Evolutionary conservation across 1,284 basidiomycete species (phyloP).

Genomic region (Tilletia horrida): DNA sequence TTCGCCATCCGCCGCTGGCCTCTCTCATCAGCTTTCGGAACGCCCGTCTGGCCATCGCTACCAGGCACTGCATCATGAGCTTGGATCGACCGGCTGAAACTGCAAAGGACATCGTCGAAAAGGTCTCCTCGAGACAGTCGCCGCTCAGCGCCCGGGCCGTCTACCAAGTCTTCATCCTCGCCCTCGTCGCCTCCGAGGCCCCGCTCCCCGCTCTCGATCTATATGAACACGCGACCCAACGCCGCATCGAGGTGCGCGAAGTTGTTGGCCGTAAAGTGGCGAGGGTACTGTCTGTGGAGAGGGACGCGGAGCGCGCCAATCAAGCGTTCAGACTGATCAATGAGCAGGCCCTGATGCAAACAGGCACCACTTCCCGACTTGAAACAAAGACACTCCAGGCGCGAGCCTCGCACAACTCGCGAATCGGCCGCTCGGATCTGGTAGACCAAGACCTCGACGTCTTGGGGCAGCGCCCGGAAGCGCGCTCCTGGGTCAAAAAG

Average conservation of each 20-base stretch:
- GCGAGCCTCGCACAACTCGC: background rate
- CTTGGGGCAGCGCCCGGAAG: background rate
- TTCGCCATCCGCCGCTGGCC: background rate
- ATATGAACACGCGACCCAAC: background rate
- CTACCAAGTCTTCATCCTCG: conserved; percentile 13
- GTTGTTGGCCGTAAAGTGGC: background rate
- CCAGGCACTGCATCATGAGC: background rate
- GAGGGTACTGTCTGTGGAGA: background rate
- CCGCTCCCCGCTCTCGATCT: background rate
- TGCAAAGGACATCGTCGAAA: background rate
- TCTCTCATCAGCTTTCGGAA: conserved; percentile 15
- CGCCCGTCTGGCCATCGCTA: conserved; percentile 3
- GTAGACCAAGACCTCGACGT: background rate
- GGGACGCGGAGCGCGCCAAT: background rate
- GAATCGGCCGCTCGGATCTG: conserved; percentile 19
- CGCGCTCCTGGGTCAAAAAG: background rate
- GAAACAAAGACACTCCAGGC: conserved; percentile 23
- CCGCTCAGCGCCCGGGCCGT: background rate
- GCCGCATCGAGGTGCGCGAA: background rate
- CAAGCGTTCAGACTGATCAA: background rate
- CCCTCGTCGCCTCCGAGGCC: background rate
- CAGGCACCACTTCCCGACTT: background rate
- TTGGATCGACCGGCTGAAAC: background rate
- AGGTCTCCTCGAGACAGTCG: background rate
- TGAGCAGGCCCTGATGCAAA: background rate